Base-by-base conservation (phyloP, 192 early-diverging fungal species). In the Coemansia sp. region DNA sequence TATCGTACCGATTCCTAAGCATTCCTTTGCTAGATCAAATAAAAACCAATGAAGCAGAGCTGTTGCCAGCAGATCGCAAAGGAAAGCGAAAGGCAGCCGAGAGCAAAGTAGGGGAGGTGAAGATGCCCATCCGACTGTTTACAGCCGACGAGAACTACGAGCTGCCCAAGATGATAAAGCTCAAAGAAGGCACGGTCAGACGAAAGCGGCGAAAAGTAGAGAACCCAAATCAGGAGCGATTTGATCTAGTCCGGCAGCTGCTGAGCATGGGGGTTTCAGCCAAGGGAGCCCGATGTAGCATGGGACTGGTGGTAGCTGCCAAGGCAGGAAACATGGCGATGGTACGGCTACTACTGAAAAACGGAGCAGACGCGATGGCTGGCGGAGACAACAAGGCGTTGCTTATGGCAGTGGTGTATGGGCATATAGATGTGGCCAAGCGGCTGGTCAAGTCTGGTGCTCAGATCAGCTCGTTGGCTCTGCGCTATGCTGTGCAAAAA, bases 401-500 rank as follows among this genome's bases (percentile, higher is more conserved):
- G 45, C 48, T 71, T 15, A 43, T 78, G 75, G 75, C 75, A 0
- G 64, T 78, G 3, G 69, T 71, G 16, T 61, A 68, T 37, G 75
- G 75, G 0, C 75, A 78, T 15, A 44, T 71, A 21, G 63, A 54
- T 11, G 53, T 78, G 0, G 67, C 49, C 19, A 78, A 70, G 61
- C 48, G 63, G 11, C 37, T 78, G 31, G 75, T 71, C 38, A 71
- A 60, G 50, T 47, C 75, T 3, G 75, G 75, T 12, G 75, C 75
- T 2, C 68, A 61, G 6, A 39, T 71, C 10, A 64, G 48, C 42
- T 65, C 75, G 42, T 23, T 70, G 50, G 75, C 69, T 2, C 58
- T 78, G 36, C 50, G 75, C 7, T 78, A 78, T 46, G 75, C 75
- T 1, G 75, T 78, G 28, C 75, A 78, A 42, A 78, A 78, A 39